Base-by-base conservation (phyloP, 2,329 filamentous ascomycete genomes). In the Cytospora paraplurivora region DNA sequence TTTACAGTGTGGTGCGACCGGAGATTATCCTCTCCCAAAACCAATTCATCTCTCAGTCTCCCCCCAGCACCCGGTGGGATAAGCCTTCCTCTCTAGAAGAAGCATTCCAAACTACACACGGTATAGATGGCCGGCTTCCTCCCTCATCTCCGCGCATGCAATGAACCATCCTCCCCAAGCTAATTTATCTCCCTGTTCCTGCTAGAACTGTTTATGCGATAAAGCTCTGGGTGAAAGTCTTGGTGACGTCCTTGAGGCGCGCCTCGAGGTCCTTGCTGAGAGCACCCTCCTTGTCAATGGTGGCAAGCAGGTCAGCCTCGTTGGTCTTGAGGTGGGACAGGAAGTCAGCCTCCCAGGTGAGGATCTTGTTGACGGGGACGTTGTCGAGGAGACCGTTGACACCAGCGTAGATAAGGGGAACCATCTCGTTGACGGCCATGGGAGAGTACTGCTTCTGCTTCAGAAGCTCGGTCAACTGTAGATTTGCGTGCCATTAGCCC, bases 361-460 rank as follows among this genome's bases (percentile, higher is more conserved):
- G 88, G 73, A 99, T 90, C 90, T 94, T 96, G 87, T 70, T 78
- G 76, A 98, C 95, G 69, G 95, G 95, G 71, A 99, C 85, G 73
- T 69, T 77, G 84, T 99, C 95, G 72, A 99, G 89, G 82, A 86
- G 83, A 85, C 95, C 95, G 83, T 98, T 98, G 84, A 99, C 92
- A 96, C 95, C 95, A 71, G 95, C 94, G 82, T 87, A 99, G 87
- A 99, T 98, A 72, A 99, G 89, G 72, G 95, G 95, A 85, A 99
- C 95, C 94, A 98, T 98, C 86, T 99, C 94, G 86, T 96, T 95
- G 78, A 98, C 94, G 72, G 92, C 91, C 93, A 97, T 97, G 74
- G 95, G 95, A 54, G 87, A 89, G 88, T 98, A 99, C 85, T 99
- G 95, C 88, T 97, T 97, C 88, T 99, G 95, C 90, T 98, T 98